Percentiles rank a stretch among this genome's conserved stretches.
These are phyloP conservation scores for Penicillium turbatum DNA, from an alignment of 495 filamentous ascomycete genomes.

Conservation along the genomic window DNA sequence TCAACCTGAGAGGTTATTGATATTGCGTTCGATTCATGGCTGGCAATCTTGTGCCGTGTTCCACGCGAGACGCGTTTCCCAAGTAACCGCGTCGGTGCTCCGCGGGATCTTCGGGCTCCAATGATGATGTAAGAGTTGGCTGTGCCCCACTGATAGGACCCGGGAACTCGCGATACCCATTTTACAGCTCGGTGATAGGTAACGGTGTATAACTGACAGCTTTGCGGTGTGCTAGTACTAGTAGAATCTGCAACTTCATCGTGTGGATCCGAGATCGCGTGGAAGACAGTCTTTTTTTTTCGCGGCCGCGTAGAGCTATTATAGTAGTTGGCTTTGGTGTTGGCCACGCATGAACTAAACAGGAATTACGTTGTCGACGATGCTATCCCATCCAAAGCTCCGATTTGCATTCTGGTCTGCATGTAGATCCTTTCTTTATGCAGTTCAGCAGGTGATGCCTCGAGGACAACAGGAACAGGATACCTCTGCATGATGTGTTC, in stretches of 20 bases:
- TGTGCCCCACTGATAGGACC: constrained; percentile 21
- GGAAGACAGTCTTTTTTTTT: neutral
- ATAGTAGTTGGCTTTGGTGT: neutral
- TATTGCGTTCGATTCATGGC: too few species aligned
- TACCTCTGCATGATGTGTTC: constrained; percentile 8
- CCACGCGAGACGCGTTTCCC: constrained; percentile 30
- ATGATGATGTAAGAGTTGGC: constrained; percentile 18
- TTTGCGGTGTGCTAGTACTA: constrained; percentile 8
- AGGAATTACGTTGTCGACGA: constrained; percentile 16
- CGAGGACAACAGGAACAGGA: constrained; percentile 1
- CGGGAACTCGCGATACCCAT: constrained; percentile 15
- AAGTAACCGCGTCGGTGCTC: constrained; percentile 30
- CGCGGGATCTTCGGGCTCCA: constrained; percentile 23
- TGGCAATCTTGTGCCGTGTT: constrained; percentile 7
- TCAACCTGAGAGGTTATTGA: neutral
- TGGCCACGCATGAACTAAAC: neutral
- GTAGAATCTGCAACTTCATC: neutral
- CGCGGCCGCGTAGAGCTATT: neutral
- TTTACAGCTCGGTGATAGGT: constrained; percentile 2
- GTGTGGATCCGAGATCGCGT: neutral
- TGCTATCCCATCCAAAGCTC: constrained; percentile 14
- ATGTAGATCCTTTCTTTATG: constrained; percentile 21
- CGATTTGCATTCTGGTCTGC: constrained; percentile 14
- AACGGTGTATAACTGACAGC: constrained; percentile 19
- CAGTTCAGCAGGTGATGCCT: constrained; percentile 21